Conservation (phyloP, 306 rosid genomes). For the Trichosanthes truncata region DNA sequence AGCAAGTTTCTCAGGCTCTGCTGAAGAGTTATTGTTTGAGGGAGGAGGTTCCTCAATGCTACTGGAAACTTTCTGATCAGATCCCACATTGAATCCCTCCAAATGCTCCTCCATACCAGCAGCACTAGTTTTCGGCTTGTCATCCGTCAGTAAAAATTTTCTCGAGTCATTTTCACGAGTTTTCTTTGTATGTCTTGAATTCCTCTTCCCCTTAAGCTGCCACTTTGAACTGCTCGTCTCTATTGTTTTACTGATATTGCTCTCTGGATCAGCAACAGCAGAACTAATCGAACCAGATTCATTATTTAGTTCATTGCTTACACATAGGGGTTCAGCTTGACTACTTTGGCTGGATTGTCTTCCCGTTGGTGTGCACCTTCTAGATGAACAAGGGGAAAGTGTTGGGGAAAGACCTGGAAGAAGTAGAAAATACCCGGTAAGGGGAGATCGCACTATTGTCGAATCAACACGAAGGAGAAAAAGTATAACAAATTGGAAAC, state of each 20-base stretch:
- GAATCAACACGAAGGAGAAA: background rate
- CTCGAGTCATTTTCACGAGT: constrained; percentile 42
- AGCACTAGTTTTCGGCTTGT: constrained; percentile 29
- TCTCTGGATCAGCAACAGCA: constrained; percentile 27
- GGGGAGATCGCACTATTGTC: constrained; percentile 1
- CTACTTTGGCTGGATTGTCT: constrained; percentile 40
- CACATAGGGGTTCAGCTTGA: constrained; percentile 31
- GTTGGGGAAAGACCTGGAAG: constrained; percentile 39
- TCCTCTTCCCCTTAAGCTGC: constrained; percentile 94
- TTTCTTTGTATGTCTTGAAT: constrained; percentile 55
- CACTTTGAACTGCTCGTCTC: constrained; percentile 79
- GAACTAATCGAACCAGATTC: constrained; percentile 51
- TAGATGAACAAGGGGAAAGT: constrained; percentile 38
- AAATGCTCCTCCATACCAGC: constrained; percentile 35
- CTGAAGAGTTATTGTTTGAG: constrained; percentile 19
- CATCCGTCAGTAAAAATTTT: constrained; percentile 28
- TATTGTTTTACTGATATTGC: constrained; percentile 28
- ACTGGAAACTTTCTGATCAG: constrained; percentile 30
- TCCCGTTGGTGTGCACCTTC: constrained; percentile 29
- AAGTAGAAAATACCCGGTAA: constrained; percentile 19
- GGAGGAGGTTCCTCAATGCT: constrained; percentile 4
- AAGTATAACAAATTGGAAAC: background rate
- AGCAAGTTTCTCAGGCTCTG: constrained; percentile 32
- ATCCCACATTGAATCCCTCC: constrained; percentile 31
- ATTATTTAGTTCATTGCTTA: constrained; percentile 36